Evolutionary conservation across 75 land plant species (phyloP).

Genomic region (Pseudotsuga menziesii): DNA sequence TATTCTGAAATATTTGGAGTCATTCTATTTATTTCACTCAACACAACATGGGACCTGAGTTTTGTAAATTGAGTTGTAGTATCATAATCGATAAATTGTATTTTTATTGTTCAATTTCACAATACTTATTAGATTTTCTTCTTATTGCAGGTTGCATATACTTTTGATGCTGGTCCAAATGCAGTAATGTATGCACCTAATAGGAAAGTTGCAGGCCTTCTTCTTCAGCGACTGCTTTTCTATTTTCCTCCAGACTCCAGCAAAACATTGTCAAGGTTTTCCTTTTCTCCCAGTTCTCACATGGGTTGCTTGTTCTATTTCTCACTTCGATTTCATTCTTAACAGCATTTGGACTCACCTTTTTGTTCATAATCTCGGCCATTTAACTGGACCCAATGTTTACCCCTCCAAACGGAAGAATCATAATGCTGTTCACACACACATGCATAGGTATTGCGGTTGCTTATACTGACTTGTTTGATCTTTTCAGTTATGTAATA

Average conservation of each 20-base stretch:
- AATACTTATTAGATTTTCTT: constrained; percentile 3
- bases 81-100: not conserved
- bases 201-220: constrained; percentile 47
- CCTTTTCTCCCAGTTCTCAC: not conserved
- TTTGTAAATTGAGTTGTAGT: not conserved
- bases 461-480: not conserved
- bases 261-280: constrained; percentile 64
- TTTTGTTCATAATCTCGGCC: not conserved
- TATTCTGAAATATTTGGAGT: not conserved
- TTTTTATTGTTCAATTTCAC: not conserved
- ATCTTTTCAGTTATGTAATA: constrained; percentile 60
- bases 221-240: constrained; percentile 76
- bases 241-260: constrained; percentile 76
- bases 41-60: not conserved
- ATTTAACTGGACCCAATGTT: not conserved
- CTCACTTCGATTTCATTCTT: not conserved
- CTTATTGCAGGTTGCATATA: constrained; percentile 79
- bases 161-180: constrained; percentile 99
- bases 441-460: not conserved
- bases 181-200: constrained; percentile 82
- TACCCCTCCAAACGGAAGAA: not conserved
- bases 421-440: not conserved
- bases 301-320: not conserved
- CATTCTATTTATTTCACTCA: not conserved
- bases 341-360: not conserved